Evolutionary conservation across 2,329 filamentous ascomycete genomes (phyloP).

Genomic region (Cladobotryum protrusum): DNA sequence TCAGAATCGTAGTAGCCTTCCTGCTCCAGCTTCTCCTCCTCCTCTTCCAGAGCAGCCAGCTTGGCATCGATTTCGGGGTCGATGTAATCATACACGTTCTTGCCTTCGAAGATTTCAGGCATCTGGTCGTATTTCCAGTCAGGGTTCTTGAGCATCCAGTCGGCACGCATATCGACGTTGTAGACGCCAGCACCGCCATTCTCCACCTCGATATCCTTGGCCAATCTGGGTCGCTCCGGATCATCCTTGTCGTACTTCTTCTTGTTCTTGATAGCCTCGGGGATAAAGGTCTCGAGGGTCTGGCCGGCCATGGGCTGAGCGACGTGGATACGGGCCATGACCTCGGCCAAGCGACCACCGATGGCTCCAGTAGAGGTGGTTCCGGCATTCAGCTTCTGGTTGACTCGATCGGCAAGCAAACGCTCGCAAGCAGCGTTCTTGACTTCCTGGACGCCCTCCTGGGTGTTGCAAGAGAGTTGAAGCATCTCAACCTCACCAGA

Average conservation of each 20-base stretch:
- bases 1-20: slow-evolving; percentile 93
- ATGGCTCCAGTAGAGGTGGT: slow-evolving; percentile 70
- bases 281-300: slow-evolving; percentile 76
- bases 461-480: slow-evolving; percentile 89
- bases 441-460: slow-evolving; percentile 87
- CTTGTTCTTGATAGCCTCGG: slow-evolving; percentile 70
- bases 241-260: slow-evolving; percentile 90
- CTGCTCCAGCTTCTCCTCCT: slow-evolving; percentile 86
- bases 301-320: slow-evolving; percentile 84
- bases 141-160: slow-evolving; percentile 79
- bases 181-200: slow-evolving; percentile 94
- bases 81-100: slow-evolving; percentile 96
- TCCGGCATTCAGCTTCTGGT: slow-evolving; percentile 91
- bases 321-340: slow-evolving; percentile 92
- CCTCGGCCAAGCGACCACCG: slow-evolving; percentile 77
- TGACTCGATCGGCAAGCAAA: slow-evolving; percentile 85
- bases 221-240: slow-evolving; percentile 73
- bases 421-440: slow-evolving; percentile 94
- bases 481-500: slow-evolving; percentile 87
- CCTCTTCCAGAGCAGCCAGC: slow-evolving; percentile 84
- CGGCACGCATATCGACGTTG: slow-evolving; percentile 85
- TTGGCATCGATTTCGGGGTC: slow-evolving; percentile 95
- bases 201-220: slow-evolving; percentile 83
- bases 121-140: slow-evolving; percentile 97
- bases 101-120: slow-evolving; percentile 88